These are phyloP conservation scores for Penicillium concentricum DNA, from an alignment of 2,329 filamentous ascomycete genomes.

Conservation along the genomic window DNA sequence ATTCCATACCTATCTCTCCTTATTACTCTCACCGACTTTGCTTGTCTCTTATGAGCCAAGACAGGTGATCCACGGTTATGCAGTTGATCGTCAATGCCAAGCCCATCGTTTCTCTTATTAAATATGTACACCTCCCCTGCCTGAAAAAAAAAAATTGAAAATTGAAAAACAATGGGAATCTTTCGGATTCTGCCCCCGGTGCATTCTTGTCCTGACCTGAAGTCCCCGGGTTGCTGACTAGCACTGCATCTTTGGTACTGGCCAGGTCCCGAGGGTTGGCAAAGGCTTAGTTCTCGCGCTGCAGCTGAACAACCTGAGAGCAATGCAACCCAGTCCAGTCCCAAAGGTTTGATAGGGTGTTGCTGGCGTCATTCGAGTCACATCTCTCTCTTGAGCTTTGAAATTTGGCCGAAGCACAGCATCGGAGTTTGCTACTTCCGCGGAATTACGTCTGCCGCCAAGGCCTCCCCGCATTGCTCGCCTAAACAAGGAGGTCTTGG, in stretches of 20 bases:
- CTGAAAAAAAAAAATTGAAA: neutral
- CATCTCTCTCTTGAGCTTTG: neutral
- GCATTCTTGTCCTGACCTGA: slow-evolving; percentile 3
- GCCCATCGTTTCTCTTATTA: neutral
- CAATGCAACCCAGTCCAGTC: neutral
- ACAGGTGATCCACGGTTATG: slow-evolving; percentile 1
- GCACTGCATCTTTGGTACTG: neutral
- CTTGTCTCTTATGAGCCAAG: neutral
- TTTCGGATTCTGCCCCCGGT: neutral
- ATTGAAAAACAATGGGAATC: neutral
- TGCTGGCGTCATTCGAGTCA: neutral
- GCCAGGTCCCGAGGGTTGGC: slow-evolving; percentile 7
- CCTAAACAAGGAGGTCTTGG: neutral
- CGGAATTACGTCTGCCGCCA: neutral
- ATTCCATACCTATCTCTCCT: no score
- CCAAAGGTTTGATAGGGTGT: neutral
- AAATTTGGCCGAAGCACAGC: neutral
- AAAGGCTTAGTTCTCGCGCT: slow-evolving; percentile 18
- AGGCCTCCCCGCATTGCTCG: slow-evolving; percentile 1
- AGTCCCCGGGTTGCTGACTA: neutral
- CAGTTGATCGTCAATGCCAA: slow-evolving; percentile 8
- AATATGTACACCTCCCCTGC: neutral
- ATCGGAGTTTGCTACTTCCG: neutral
- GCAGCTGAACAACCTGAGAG: neutral
- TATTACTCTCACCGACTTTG: slow-evolving; percentile 16